phyloP scores from a whole-genome alignment of 169 alveolate genomes.

The Babesia bovis region DNA sequence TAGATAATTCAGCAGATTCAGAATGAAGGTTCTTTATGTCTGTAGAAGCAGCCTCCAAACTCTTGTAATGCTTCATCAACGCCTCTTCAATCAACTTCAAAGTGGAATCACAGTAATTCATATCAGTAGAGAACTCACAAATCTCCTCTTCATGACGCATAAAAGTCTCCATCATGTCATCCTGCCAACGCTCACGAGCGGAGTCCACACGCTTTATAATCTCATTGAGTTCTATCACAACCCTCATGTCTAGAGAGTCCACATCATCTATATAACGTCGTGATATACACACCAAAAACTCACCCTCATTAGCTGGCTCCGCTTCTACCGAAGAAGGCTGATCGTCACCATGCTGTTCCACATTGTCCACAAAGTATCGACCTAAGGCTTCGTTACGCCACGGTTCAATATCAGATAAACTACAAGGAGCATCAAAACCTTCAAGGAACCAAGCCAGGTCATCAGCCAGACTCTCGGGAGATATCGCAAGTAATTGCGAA shows the following conservation, averaged over 20 bases:
- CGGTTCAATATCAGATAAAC: slow-evolving; percentile 40
- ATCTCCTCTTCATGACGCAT: slow-evolving; percentile 61
- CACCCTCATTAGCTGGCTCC: too few species aligned
- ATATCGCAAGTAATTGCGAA: slow-evolving; percentile 17
- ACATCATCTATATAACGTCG: too few species aligned
- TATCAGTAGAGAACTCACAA: slow-evolving; percentile 48
- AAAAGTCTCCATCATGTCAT: slow-evolving; percentile 58
- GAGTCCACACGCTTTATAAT: slow-evolving; percentile 32
- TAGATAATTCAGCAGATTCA: slow-evolving; percentile 63
- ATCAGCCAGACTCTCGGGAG: slow-evolving; percentile 29
- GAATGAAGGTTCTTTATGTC: slow-evolving; percentile 65
- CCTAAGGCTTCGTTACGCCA: slow-evolving; percentile 5
- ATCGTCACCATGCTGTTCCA: neutral
- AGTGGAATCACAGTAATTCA: slow-evolving; percentile 65
- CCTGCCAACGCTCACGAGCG: slow-evolving; percentile 49
- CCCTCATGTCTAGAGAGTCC: neutral
- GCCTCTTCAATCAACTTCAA: slow-evolving; percentile 58
- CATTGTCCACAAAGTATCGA: slow-evolving; percentile 14
- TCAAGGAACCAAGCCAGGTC: slow-evolving; percentile 43
- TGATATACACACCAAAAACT: too few species aligned
- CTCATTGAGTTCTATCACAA: neutral
- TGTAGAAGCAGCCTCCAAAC: slow-evolving; percentile 59
- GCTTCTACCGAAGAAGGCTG: neutral
- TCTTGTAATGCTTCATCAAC: slow-evolving; percentile 61
- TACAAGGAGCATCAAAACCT: slow-evolving; percentile 29